Conservation (phyloP, 345 rosid genomes). For the Arabidopsis arenosa region DNA sequence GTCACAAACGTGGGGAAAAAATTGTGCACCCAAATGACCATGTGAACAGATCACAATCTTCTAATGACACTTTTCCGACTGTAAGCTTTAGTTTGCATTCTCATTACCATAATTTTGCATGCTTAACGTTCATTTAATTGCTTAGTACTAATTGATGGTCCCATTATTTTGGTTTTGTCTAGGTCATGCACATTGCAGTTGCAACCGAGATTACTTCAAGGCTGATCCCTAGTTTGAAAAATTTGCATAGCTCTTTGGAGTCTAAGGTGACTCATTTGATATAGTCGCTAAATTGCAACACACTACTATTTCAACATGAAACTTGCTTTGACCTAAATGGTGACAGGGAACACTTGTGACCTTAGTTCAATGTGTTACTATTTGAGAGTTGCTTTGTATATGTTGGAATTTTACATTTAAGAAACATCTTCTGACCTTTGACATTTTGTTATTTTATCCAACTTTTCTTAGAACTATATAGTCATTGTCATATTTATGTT, state of each 20-base stretch:
- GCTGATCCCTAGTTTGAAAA: conserved; percentile 73
- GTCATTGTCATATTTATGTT: background rate
- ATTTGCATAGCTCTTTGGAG: conserved; percentile 64
- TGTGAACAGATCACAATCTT: conserved; percentile 92
- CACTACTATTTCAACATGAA: background rate
- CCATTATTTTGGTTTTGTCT: conserved; percentile 32
- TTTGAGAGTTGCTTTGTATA: background rate
- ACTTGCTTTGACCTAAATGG: background rate
- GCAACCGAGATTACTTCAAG: conserved; percentile 84
- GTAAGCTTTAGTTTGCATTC: conserved; percentile 51
- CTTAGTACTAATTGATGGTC: background rate
- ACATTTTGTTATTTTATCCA: background rate
- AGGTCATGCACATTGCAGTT: conserved; percentile 98
- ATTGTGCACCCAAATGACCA: conserved; percentile 95
- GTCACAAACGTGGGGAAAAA: conserved; percentile 81
- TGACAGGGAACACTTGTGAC: background rate
- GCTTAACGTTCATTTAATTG: background rate
- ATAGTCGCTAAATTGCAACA: background rate
- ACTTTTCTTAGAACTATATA: background rate
- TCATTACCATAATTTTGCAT: background rate
- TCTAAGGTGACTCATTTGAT: conserved; percentile 56
- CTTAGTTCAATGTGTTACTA: background rate
- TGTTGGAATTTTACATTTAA: background rate
- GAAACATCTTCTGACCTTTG: background rate
- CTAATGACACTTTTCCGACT: conserved; percentile 95